Base-by-base conservation (phyloP, 169 alveolate species). In the Plasmodium yoelii region DNA sequence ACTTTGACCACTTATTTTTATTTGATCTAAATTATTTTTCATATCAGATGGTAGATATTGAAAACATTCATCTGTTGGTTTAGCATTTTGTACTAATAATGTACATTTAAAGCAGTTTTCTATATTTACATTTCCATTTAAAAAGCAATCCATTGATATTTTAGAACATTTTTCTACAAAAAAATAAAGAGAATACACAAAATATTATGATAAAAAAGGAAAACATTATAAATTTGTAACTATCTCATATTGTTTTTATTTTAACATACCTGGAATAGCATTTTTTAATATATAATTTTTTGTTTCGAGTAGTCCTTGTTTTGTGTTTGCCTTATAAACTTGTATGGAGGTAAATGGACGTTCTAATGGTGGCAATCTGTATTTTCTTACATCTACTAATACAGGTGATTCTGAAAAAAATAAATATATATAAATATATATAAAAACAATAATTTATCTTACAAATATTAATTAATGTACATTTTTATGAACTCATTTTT, bases 281-380 rank as follows among this genome's bases (percentile, higher is more conserved):
- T 34, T 22, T 9, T 4, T 26, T 28, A 75, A 13, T 3, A 51
- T 56, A 44, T 75, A 75, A 67, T 61, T 51, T 49, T 75, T 75
- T 13, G 55, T 75, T 67, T 75, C 88, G 19, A 75, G 63, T 0
- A 61, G 0, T 13, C 61, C 68, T 13, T 53, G 28, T 39, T 70
- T 70, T 64, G 26, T 49, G 12, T 70, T 59, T 26, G 72, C 73
- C 15, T 57, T 24, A n/a, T 75, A 63, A 24, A 75, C 74, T 55
- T 61, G 88, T 63, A 75, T 75, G 39, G 88, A 61, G 39, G 70
- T 75, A 34, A 75, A 26, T 22, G 88, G 88, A 3, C 59, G 12
- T 8, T 75, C 88, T 18, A 75, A 55, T 56, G 47, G 49, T 34
- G 88, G 88, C 10, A 75, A 0, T 15, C 47, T 63, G 56, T 13